A percentile compares a stretch with the other conserved stretches of the same genome.
Conservation (phyloP, 176 grass and related monocot genomes). For the Phyllostachys edulis region DNA sequence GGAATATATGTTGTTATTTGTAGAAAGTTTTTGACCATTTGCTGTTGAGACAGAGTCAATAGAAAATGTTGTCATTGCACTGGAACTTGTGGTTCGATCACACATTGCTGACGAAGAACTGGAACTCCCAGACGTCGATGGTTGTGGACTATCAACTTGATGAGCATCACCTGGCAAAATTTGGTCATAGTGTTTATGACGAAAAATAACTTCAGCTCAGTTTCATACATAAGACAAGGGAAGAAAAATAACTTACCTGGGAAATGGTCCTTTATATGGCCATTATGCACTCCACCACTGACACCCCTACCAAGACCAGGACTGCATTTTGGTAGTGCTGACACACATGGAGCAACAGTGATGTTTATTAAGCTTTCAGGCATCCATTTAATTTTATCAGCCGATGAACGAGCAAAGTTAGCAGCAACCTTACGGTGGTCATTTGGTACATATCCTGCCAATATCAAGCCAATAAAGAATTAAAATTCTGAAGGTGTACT, state of each 20-base stretch:
- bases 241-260: constrained; percentile 29
- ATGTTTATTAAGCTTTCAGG: constrained; percentile 34
- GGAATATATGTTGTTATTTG: constrained; percentile 11
- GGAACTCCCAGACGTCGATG: constrained; percentile 41
- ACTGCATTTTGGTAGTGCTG: constrained; percentile 27
- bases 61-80: constrained; percentile 8
- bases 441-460: constrained; percentile 46
- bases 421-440: constrained; percentile 30
- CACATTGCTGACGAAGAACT: constrained; percentile 31
- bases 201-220: constrained; percentile 7
- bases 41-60: constrained; percentile 15
- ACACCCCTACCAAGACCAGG: constrained; percentile 12
- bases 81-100: constrained; percentile 46
- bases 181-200: constrained; percentile 25
- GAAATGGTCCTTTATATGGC: constrained; percentile 37
- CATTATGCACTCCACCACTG: constrained; percentile 21
- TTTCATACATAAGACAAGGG: background rate
- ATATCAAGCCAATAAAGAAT: constrained; percentile 22
- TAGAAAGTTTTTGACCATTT: background rate
- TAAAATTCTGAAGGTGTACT: constrained; percentile 13
- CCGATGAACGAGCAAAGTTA: constrained; percentile 31
- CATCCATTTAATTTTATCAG: constrained; percentile 8
- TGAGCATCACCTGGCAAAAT: constrained; percentile 39
- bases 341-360: constrained; percentile 17
- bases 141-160: constrained; percentile 40